Evolutionary conservation across 495 filamentous ascomycete genomes (phyloP).

Genomic region (Articulospora tetracladia): DNA sequence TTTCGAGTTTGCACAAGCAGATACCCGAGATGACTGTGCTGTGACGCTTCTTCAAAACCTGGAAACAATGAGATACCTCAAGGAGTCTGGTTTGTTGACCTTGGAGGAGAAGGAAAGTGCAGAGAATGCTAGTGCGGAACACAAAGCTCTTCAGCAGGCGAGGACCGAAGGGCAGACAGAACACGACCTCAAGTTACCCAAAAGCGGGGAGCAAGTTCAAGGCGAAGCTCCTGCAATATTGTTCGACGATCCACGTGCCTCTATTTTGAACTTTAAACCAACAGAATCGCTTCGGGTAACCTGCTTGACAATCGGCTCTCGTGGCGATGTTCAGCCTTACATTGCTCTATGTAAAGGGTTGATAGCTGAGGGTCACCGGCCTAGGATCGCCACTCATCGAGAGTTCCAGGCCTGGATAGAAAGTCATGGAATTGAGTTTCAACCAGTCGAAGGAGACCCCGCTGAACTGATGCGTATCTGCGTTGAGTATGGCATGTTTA

Average conservation of each 20-base stretch:
- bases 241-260: conserved; percentile 89
- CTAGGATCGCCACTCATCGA: conserved; percentile 84
- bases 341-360: conserved; percentile 94
- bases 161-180: conserved; percentile 56
- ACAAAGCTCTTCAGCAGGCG: conserved; percentile 77
- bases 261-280: conserved; percentile 94
- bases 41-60: conserved; percentile 74
- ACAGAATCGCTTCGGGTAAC: conserved; percentile 78
- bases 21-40: conserved; percentile 82
- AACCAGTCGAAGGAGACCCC: conserved; percentile 83
- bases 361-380: conserved; percentile 79
- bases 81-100: conserved; percentile 66
- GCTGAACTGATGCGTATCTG: conserved; percentile 93
- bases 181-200: conserved; percentile 55
- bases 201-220: conserved; percentile 42
- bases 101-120: conserved; percentile 67
- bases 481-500: conserved; percentile 97
- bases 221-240: conserved; percentile 65
- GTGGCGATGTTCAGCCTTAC: conserved; percentile 96
- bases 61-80: conserved; percentile 66
- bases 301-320: conserved; percentile 91
- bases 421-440: conserved; percentile 89
- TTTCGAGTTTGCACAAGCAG: conserved; percentile 81
- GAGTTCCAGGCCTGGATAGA: conserved; percentile 90
- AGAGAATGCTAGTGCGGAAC: conserved; percentile 76